These are phyloP conservation scores for Coemansia sp. DNA, from an alignment of 192 early-diverging fungal genomes.

Conservation along the genomic window DNA sequence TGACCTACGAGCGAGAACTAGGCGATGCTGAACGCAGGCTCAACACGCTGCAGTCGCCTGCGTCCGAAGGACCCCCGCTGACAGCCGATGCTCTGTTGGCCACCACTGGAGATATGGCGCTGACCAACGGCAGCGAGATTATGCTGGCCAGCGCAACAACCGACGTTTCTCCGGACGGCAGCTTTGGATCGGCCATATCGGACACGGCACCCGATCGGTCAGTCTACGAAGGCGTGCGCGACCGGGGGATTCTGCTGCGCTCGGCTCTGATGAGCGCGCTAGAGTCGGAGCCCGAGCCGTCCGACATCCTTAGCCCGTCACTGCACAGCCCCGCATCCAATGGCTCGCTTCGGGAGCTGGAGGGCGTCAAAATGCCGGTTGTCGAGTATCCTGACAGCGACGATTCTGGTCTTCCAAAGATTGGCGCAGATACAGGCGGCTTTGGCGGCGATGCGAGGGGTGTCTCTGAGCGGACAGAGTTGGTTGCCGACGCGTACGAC, in stretches of 20 bases:
- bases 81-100: no score
- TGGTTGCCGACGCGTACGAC: background rate
- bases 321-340: background rate
- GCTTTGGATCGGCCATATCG: no score
- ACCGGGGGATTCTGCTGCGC: slow-evolving; percentile 41
- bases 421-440: no score
- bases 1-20: slow-evolving; percentile 44
- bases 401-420: no score
- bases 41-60: slow-evolving; percentile 5
- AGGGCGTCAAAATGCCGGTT: no score
- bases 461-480: background rate
- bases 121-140: background rate
- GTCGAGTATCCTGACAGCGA: no score
- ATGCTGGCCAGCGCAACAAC: background rate
- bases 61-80: background rate
- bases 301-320: no score
- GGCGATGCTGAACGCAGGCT: slow-evolving; percentile 38
- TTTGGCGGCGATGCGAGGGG: no score
- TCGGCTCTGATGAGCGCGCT: slow-evolving; percentile 31
- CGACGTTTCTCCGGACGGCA: background rate
- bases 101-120: no score
- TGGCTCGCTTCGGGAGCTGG: background rate
- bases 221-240: slow-evolving; percentile 38
- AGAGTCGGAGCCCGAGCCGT: background rate
- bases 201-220: slow-evolving; percentile 9